Evolutionary conservation across 208 protist genomes (phyloP), one percentile per base, ranked within the genome.

Genomic region (Strigomonas galati): DNA sequence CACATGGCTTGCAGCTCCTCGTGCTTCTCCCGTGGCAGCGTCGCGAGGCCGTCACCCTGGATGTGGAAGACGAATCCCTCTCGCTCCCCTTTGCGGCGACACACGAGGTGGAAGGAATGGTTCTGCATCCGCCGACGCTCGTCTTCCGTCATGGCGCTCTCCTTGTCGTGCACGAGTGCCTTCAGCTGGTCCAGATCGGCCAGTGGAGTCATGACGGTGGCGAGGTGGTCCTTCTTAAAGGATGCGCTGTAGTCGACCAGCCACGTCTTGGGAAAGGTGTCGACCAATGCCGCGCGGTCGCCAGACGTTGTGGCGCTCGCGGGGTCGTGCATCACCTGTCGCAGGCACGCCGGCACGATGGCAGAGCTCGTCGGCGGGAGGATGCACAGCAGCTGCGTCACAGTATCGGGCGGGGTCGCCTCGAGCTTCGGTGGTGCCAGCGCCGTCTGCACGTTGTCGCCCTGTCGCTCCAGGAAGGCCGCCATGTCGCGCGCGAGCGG

Each of bases 311-410:
- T 28, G 12, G 27, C 26, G 5, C 9, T 53, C 12, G 76, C 72
- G 3, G 78, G 77, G 12, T 74, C 24, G 31, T 60, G 27, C 84
- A 94, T 92, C 17, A 57, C 46, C n/a, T 71, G 28, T 2, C 67
- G 77, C 43, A 94, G 71, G n/a, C 63, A 62, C 26, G 40, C 64
- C 12, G 89, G 86, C 31, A 95, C 51, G 24, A 93, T 70, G 1
- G 23, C 19, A 2, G 58, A 48, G 58, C 86, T 93, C 37, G 70
- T 67, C 19, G 86, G 84, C 0, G 89, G 89, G 46, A 95, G 44
- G 43, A 95, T 87, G 65, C 84, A 91, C 26, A 95, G 75, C 23
- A 92, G 77, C 75, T 95, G 89, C 26, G 78, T 60, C 48, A 91
- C 79, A 7, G 77, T 79, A 17, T 84, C 54, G 14, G 84, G 86